phyloP scores from a whole-genome alignment of 163 green algal genomes.

The Scenedesmus sp. region DNA sequence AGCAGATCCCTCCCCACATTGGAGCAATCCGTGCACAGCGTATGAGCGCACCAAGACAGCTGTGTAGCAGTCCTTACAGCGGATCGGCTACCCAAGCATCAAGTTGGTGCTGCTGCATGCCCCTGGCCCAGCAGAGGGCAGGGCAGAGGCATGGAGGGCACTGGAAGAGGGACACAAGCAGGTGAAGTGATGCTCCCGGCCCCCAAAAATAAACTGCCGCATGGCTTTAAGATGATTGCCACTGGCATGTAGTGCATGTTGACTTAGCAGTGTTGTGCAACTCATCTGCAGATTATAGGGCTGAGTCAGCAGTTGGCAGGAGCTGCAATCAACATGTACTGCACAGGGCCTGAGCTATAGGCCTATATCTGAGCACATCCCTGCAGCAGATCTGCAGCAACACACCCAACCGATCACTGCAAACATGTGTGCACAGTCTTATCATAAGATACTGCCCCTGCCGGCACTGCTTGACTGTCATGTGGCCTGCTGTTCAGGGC shows the following conservation, averaged over 20 bases:
- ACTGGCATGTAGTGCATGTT: neutral
- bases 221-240: neutral
- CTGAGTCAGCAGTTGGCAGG: no score
- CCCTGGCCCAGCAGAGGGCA: constrained; percentile 45
- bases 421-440: neutral
- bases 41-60: constrained; percentile 20
- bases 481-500: constrained; percentile 52
- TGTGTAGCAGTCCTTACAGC: constrained; percentile 29
- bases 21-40: neutral
- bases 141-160: constrained; percentile 69
- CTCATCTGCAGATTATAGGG: no score
- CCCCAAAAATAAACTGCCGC: no score
- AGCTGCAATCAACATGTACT: neutral
- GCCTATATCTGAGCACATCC: neutral
- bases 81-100: constrained; percentile 9
- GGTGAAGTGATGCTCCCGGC: constrained; percentile 37
- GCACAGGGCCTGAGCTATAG: no score
- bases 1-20: neutral
- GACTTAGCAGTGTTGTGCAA: neutral
- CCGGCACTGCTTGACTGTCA: neutral
- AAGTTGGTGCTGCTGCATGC: constrained; percentile 76
- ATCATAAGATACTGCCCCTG: no score
- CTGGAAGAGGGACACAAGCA: constrained; percentile 63
- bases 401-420: no score
- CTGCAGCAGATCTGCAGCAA: neutral